Evolutionary conservation across 768 basidiomycete species (phyloP).

Genomic region (Leucocoprinus leucothites): DNA sequence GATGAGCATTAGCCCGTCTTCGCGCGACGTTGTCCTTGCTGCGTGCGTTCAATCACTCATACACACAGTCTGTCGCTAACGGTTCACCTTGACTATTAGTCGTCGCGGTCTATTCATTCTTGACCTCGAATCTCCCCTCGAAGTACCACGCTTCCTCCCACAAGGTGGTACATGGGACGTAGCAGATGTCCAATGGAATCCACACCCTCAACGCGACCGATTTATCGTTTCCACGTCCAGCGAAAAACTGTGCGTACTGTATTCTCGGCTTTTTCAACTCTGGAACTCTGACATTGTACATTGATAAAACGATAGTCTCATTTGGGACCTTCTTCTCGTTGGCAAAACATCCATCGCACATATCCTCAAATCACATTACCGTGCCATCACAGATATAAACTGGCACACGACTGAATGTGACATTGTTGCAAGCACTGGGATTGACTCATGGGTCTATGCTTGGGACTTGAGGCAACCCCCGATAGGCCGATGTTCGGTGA

Average conservation of each 20-base stretch:
- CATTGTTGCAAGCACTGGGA: slow-evolving; percentile 82
- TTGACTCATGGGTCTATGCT: slow-evolving; percentile 92
- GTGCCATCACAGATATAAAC: slow-evolving; percentile 97
- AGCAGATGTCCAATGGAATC: slow-evolving; percentile 91
- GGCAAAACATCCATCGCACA: slow-evolving; percentile 82
- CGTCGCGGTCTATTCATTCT: slow-evolving; percentile 94
- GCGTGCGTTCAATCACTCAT: slow-evolving; percentile 48
- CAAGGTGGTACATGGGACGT: slow-evolving; percentile 98
- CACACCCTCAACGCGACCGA: slow-evolving; percentile 69
- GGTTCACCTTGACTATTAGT: slow-evolving; percentile 26
- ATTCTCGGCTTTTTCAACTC: not conserved
- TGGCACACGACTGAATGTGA: slow-evolving; percentile 90
- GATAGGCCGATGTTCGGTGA: slow-evolving; percentile 75
- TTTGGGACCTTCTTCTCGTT: slow-evolving; percentile 86
- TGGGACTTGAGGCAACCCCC: slow-evolving; percentile 79
- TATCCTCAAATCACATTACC: slow-evolving; percentile 84
- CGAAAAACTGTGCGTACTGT: slow-evolving; percentile 68
- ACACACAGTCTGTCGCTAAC: not conserved
- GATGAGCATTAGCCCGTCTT: slow-evolving; percentile 92
- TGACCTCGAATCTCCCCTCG: slow-evolving; percentile 83
- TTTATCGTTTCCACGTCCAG: slow-evolving; percentile 88
- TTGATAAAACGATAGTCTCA: no score
- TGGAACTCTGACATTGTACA: not conserved
- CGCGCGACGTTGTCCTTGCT: slow-evolving; percentile 86
- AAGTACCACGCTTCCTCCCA: slow-evolving; percentile 89